phyloP scores from a whole-genome alignment of 495 filamentous ascomycete species.

The Neurospora tetrasperma region DNA sequence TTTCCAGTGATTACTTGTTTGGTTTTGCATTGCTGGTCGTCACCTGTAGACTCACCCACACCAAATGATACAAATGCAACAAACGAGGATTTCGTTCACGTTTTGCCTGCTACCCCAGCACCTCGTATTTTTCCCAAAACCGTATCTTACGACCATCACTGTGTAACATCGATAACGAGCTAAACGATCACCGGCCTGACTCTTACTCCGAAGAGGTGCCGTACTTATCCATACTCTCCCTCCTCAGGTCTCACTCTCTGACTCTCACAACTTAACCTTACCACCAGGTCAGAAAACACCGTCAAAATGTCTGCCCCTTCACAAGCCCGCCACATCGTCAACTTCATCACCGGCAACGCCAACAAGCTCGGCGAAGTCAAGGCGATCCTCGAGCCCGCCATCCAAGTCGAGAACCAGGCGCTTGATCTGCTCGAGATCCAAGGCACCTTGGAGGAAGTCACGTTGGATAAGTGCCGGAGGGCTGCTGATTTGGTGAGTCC shows the following conservation, averaged over 20 bases:
- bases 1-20: neutral
- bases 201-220: neutral
- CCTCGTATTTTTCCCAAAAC: neutral
- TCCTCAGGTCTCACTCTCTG: neutral
- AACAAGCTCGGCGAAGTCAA: conserved; percentile 86
- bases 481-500: conserved; percentile 55
- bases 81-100: neutral
- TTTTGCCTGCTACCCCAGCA: neutral
- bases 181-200: neutral
- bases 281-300: conserved; percentile 8
- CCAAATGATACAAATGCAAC: neutral
- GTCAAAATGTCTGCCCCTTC: conserved; percentile 9
- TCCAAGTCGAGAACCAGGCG: conserved; percentile 60
- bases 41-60: neutral
- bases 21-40: neutral
- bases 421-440: conserved; percentile 85
- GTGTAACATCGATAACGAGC: neutral
- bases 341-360: conserved; percentile 94
- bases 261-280: neutral
- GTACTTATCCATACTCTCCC: neutral
- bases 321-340: conserved; percentile 35
- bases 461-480: conserved; percentile 70
- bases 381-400: conserved; percentile 66
- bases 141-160: neutral
- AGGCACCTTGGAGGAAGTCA: conserved; percentile 85